Base-by-base conservation (phyloP, 169 alveolate species). In the Babesia ovata region DNA sequence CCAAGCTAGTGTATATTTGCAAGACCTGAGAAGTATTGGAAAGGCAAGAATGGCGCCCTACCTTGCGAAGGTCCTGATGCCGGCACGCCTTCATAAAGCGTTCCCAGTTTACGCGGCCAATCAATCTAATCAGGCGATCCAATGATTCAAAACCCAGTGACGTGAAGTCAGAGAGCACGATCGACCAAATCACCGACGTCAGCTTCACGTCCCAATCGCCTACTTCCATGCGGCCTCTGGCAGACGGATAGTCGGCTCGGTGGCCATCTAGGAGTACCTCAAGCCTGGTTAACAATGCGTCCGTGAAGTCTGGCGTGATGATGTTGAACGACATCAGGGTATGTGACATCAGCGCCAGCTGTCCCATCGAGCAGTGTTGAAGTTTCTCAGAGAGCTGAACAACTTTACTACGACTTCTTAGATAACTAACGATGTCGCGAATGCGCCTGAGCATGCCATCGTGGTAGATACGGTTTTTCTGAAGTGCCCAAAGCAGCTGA, bases 401-500 rank as follows among this genome's bases (percentile, higher is more conserved):
- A 0, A 9, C 16, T 12, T 12, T 73, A 6, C 0, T 7, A 8
- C 28, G 36, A 9, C 33, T 3, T 26, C 14, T 10, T 0, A n/a
- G 11, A 28, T 0, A 16, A 42, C 86, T n/a, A 24, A 76, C 86
- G 28, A 45, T 28, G 6, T 61, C 45, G 48, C 39, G 52, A 22
- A 78, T 28, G 26, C 63, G 63, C 7, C 29, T n/a, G 22, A 79
- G 57, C 22, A 59, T 28, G 9, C 54, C 50, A 17, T 70, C 54
- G 63, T 65, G 85, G 56, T 62, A 63, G 1, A 79, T 59, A n/a
- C 74, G 65, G 54, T 63, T 79, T 59, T 79, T 79, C 77, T 79
- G 88, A 16, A 79, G 66, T 1, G 88, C 77, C 88, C 88, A 79
- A 16, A 79, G 45, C 49, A 71, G 56, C 49, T 79, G 88, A 26